A percentile compares a stretch with the other conserved stretches of the same genome.
phyloP scores from a whole-genome alignment of 495 filamentous ascomycete species.

The Talaromyces ruber region DNA sequence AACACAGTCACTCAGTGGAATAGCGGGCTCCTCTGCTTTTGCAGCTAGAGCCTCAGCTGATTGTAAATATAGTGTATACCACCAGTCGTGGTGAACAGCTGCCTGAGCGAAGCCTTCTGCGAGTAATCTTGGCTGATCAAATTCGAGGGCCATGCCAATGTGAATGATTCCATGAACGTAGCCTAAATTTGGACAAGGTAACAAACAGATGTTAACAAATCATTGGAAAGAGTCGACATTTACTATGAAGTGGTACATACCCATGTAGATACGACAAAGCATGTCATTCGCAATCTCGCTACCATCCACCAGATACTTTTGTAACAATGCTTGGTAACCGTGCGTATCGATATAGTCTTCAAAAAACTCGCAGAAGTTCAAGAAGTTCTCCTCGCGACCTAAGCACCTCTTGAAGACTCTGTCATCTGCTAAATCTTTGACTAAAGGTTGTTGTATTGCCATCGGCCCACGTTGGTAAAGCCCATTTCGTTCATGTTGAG shows the following conservation, averaged over 20 bases:
- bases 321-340: conserved; percentile 1
- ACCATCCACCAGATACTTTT: conserved; percentile 4
- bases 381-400: background rate
- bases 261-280: conserved; percentile 1
- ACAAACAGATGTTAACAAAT: background rate
- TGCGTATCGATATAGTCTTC: background rate
- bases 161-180: conserved; percentile 6
- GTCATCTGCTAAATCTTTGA: background rate
- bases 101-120: conserved; percentile 6
- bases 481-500: background rate
- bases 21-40: background rate
- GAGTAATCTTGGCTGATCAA: background rate
- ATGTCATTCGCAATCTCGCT: conserved; percentile 2
- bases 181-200: too few species aligned
- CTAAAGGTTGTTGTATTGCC: background rate
- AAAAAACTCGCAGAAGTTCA: conserved; percentile 1
- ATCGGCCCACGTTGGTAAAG: background rate
- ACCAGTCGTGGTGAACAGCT: conserved; percentile 2
- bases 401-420: background rate
- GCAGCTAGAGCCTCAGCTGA: background rate
- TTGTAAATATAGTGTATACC: background rate
- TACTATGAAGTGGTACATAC: background rate
- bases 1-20: background rate
- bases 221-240: background rate
- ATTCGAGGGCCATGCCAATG: conserved; percentile 1